These are phyloP conservation scores for Sporisorium graminicola DNA, from an alignment of 1,284 basidiomycete species.

Conservation along the genomic window DNA sequence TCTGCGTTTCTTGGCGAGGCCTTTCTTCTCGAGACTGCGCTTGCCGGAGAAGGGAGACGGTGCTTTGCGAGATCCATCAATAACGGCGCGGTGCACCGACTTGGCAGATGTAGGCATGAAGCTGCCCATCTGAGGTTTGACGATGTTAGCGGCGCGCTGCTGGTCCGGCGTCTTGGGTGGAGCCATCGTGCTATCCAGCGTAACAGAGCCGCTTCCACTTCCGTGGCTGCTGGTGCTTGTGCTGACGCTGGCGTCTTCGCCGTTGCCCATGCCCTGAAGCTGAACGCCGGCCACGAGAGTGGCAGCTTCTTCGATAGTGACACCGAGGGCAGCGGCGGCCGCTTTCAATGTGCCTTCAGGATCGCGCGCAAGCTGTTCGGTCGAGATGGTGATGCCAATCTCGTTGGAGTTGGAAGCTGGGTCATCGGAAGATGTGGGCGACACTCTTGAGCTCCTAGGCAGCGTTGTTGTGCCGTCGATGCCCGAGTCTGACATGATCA, in stretches of 20 bases:
- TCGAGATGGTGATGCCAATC: conserved; percentile 57
- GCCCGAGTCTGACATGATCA: conserved; percentile 22
- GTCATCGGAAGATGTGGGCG: conserved; percentile 35
- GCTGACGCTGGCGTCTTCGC: background rate
- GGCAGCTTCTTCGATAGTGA: conserved; percentile 49
- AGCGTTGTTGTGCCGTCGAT: conserved; percentile 19
- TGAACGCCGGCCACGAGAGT: conserved; percentile 49
- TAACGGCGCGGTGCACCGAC: conserved; percentile 67
- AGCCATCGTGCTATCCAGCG: conserved; percentile 18
- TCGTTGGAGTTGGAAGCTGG: conserved; percentile 36
- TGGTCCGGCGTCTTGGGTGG: conserved; percentile 45
- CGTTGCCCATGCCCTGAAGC: conserved; percentile 14
- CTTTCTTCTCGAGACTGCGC: conserved; percentile 55
- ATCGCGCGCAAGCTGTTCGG: conserved; percentile 53
- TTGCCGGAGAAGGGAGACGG: conserved; percentile 65
- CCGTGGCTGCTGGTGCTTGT: conserved; percentile 16
- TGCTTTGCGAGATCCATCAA: conserved; percentile 64
- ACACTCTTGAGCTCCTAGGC: conserved; percentile 23
- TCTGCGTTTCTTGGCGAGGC: conserved; percentile 55
- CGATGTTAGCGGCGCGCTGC: conserved; percentile 27
- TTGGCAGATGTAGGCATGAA: conserved; percentile 65
- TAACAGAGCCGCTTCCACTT: conserved; percentile 15
- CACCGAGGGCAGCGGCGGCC: conserved; percentile 51
- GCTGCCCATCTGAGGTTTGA: conserved; percentile 63
- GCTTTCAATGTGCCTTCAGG: conserved; percentile 53